Base-by-base conservation (phyloP, 2,329 filamentous ascomycete genomes). In the Cladorrhinum sp. region DNA sequence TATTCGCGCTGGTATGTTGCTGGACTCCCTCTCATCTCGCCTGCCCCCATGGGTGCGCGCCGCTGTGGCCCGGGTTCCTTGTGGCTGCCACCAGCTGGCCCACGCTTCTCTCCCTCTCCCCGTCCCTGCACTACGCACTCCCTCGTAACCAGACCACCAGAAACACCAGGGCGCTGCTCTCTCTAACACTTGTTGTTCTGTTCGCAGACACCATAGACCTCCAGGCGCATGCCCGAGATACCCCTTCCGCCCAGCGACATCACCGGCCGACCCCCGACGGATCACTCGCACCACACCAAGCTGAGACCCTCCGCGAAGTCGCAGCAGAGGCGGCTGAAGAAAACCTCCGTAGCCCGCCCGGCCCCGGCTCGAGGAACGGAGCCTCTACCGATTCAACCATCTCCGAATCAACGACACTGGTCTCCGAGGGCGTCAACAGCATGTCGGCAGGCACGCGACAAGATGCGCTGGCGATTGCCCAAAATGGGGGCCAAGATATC, bases 201-300 rank as follows among this genome's bases (percentile, higher is more conserved):
- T 63, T 68, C 58, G 63, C 76, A 96, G 94, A 98, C 80, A 96
- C 94, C 65, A 90, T 97, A 77, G 95, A 98, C 78, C 86, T 98
- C 57, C 95, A 98, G 82, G 86, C 92, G 76, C 90, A 87, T 72
- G 80, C 88, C 39, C 42, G 14, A 8, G 42, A 57, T 71, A 82
- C 89, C 62, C 92, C 92, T 33, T 95, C 93, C 51, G 91, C 94
- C 42, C 84, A 96, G 78, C 89, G 93, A 73, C 92, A 96, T 75
- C 80, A 83, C 67, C 83, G 85, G 71, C 79, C 78, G 59, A 73
- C 76, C 66, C 62, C 81, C 81, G 69, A 73, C 71, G 71, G 75
- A 54, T 68, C 70, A 16, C 79, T 90, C 70, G 89, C 88, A 66
- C 87, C 91, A 50, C 93, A 97, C 73, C 93, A 98, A 76, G 89